phyloP scores from a whole-genome alignment of 2,329 filamentous ascomycete species.

The Diplocarpon rosae region DNA sequence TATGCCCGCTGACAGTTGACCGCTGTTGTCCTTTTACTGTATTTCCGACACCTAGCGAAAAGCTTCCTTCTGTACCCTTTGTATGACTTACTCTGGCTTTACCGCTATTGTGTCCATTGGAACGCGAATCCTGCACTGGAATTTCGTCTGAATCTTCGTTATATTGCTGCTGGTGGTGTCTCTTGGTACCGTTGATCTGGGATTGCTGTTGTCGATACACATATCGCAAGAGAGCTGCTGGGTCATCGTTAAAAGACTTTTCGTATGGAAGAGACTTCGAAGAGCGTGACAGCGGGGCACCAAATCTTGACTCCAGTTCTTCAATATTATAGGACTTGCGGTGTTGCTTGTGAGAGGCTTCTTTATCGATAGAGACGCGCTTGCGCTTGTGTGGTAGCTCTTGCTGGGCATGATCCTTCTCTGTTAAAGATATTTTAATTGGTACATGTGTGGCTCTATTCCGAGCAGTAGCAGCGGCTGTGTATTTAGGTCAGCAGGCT shows the following conservation, averaged over 20 bases:
- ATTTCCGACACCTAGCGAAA: not conserved
- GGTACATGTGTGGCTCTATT: not conserved
- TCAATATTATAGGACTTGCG: not conserved
- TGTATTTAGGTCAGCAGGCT: not conserved
- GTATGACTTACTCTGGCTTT: not conserved
- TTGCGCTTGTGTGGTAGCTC: conserved; percentile 9
- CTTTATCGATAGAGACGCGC: conserved; percentile 1
- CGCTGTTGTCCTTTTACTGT: not conserved
- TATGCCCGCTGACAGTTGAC: not conserved
- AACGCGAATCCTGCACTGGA: not conserved
- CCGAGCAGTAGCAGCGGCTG: not conserved
- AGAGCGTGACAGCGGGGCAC: not conserved
- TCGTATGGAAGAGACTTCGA: not conserved
- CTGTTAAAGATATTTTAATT: too few species aligned
- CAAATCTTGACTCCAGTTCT: not conserved
- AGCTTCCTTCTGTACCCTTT: not conserved
- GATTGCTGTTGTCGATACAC: conserved; percentile 10
- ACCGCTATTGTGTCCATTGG: not conserved
- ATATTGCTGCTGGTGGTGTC: conserved; percentile 5
- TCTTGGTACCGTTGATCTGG: conserved; percentile 7
- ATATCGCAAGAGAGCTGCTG: conserved; percentile 7
- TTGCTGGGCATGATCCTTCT: too few species aligned
- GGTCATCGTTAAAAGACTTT: conserved; percentile 4
- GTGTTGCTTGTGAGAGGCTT: not conserved
- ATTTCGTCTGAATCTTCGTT: not conserved